phyloP scores from a whole-genome alignment of 345 rosid species.

The Balakata baccata region DNA sequence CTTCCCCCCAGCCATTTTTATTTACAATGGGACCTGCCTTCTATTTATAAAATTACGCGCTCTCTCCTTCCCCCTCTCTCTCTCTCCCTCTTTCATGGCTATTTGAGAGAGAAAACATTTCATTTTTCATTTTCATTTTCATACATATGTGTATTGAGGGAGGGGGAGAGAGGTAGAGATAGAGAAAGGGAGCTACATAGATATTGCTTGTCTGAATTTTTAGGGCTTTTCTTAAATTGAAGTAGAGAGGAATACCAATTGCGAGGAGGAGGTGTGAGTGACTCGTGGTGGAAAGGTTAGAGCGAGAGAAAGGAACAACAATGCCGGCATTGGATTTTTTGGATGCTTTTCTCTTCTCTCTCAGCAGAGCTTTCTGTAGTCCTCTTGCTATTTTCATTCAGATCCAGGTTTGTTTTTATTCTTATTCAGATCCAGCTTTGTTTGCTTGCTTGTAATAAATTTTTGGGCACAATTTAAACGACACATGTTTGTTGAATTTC shows the following conservation, averaged over 20 bases:
- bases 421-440: constrained; percentile 30
- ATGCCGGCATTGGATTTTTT: constrained; percentile 63
- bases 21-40: constrained; percentile 19
- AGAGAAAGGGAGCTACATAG: neutral
- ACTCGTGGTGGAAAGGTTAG: neutral
- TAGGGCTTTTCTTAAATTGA: neutral
- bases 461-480: neutral
- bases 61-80: constrained; percentile 12
- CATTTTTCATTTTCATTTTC: too few relatives aligned
- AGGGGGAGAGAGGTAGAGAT: neutral
- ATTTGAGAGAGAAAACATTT: neutral
- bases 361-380: constrained; percentile 61
- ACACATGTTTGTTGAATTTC: neutral
- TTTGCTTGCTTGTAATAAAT: neutral
- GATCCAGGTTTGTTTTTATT: constrained; percentile 67
- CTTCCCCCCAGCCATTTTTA: too few relatives aligned
- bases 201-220: constrained; percentile 11
- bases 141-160: neutral
- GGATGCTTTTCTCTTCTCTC: constrained; percentile 79
- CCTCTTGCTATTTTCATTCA: constrained; percentile 83
- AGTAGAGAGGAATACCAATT: neutral
- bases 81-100: neutral
- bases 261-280: neutral
- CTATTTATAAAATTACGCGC: constrained; percentile 22
- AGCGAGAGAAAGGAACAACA: neutral